A percentile compares a stretch with the other conserved stretches of the same genome.
phyloP scores from a whole-genome alignment of 345 rosid genomes.

The Passiflora organensis region DNA sequence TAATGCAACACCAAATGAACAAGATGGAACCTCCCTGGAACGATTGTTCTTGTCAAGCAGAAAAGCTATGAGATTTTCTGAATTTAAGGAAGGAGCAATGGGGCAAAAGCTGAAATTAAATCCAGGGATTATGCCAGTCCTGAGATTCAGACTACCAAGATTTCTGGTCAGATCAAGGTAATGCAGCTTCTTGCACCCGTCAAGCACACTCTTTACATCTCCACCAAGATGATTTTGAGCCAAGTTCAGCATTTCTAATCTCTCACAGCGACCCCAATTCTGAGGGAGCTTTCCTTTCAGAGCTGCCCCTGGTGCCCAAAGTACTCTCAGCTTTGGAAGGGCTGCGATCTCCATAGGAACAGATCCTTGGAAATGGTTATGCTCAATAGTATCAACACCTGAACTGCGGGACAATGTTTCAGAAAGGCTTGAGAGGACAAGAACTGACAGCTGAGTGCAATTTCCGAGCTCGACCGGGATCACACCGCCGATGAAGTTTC shows the following conservation, averaged over 20 bases:
- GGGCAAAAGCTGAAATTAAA: constrained; percentile 17
- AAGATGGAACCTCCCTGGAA: no score
- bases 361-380: constrained; percentile 22
- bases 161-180: constrained; percentile 32
- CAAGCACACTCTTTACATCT: constrained; percentile 17
- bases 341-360: constrained; percentile 22
- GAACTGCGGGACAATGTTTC: constrained; percentile 16
- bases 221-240: constrained; percentile 29
- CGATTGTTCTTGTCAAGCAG: constrained; percentile 16
- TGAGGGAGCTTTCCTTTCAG: constrained; percentile 21
- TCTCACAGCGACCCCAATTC: constrained; percentile 25
- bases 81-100: background rate
- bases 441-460: constrained; percentile 26
- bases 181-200: constrained; percentile 24
- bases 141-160: constrained; percentile 23
- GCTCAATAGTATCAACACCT: constrained; percentile 6
- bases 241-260: constrained; percentile 31
- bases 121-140: constrained; percentile 24
- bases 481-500: constrained; percentile 22
- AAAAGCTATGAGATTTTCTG: constrained; percentile 14
- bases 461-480: constrained; percentile 33
- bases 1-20: no score
- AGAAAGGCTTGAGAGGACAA: constrained; percentile 25
- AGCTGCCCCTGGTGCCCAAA: constrained; percentile 28
- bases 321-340: constrained; percentile 25